Evolutionary conservation across 1,284 basidiomycete species (phyloP).

Genomic region (Marasmius sp.): DNA sequence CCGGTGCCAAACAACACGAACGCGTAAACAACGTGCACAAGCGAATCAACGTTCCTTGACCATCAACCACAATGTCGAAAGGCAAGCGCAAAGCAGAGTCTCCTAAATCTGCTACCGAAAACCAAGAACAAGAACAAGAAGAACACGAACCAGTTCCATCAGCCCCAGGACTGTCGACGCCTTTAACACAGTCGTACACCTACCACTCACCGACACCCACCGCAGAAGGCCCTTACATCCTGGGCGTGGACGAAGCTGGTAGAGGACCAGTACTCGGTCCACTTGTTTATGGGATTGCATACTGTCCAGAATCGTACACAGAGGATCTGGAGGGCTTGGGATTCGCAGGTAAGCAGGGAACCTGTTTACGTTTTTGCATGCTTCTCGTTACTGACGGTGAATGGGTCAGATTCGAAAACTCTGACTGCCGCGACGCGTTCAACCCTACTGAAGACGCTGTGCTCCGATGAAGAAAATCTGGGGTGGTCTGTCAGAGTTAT

Average conservation of each 20-base stretch:
- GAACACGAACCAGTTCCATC: slow-evolving; percentile 39
- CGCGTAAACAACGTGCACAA: not conserved
- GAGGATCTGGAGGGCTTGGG: slow-evolving; percentile 78
- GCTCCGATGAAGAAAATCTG: slow-evolving; percentile 65
- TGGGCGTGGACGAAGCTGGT: slow-evolving; percentile 97
- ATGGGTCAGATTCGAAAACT: slow-evolving; percentile 82
- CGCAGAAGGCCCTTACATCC: slow-evolving; percentile 71
- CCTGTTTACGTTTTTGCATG: not conserved
- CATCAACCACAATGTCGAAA: not conserved
- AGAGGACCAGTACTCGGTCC: slow-evolving; percentile 93
- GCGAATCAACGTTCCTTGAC: slow-evolving; percentile 6
- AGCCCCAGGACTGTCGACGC: slow-evolving; percentile 50
- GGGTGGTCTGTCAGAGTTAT: slow-evolving; percentile 86
- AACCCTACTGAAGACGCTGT: slow-evolving; percentile 58
- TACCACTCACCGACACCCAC: slow-evolving; percentile 78
- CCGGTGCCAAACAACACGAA: slow-evolving; percentile 1
- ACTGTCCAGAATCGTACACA: slow-evolving; percentile 82
- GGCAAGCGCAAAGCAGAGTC: not conserved
- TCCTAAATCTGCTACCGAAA: not conserved
- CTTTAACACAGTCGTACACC: slow-evolving; percentile 75
- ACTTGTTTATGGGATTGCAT: slow-evolving; percentile 94
- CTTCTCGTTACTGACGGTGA: slow-evolving; percentile 7
- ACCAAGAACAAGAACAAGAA: slow-evolving; percentile 17
- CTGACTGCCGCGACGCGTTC: slow-evolving; percentile 76
- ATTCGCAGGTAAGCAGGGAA: slow-evolving; percentile 72